Percentiles rank a stretch among this genome's conserved stretches.
Evolutionary conservation across 208 protist genomes (phyloP).

Genomic region (Acanthamoeba sp.): DNA sequence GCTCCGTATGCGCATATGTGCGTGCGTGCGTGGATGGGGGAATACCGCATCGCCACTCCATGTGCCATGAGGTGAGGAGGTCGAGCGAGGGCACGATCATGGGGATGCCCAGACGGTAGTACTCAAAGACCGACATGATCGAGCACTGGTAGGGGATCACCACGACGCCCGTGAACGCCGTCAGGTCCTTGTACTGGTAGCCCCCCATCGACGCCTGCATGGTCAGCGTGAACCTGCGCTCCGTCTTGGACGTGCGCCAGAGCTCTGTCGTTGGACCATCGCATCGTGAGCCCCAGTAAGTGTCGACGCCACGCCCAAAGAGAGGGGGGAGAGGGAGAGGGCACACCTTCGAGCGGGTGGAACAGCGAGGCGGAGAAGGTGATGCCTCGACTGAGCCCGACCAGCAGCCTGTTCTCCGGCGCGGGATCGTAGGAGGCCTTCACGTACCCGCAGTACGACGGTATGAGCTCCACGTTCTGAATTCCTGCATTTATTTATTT

Average conservation of each 20-base stretch:
- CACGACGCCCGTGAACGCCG: constrained; percentile 50
- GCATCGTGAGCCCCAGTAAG: not conserved
- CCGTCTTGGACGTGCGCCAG: not conserved
- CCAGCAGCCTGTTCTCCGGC: not conserved
- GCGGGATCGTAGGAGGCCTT: constrained; percentile 37
- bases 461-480: constrained; percentile 57
- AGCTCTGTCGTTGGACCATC: not conserved
- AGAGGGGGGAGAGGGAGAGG: not conserved
- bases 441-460: constrained; percentile 62
- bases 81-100: constrained; percentile 75
- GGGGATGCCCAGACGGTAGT: constrained; percentile 80
- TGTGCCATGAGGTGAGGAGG: constrained; percentile 75
- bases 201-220: not conserved
- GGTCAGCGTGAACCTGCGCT: not conserved
- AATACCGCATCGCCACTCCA: constrained; percentile 29
- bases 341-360: not conserved
- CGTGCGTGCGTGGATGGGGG: not conserved
- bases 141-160: constrained; percentile 80
- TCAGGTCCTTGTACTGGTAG: constrained; percentile 58
- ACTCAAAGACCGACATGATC: constrained; percentile 81
- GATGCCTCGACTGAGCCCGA: constrained; percentile 8
- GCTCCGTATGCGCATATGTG: not conserved
- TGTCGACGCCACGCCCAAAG: not conserved
- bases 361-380: constrained; percentile 2
- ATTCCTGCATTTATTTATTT: no score